Conservation (phyloP, 345 rosid species). For the Lepidium africanum region DNA sequence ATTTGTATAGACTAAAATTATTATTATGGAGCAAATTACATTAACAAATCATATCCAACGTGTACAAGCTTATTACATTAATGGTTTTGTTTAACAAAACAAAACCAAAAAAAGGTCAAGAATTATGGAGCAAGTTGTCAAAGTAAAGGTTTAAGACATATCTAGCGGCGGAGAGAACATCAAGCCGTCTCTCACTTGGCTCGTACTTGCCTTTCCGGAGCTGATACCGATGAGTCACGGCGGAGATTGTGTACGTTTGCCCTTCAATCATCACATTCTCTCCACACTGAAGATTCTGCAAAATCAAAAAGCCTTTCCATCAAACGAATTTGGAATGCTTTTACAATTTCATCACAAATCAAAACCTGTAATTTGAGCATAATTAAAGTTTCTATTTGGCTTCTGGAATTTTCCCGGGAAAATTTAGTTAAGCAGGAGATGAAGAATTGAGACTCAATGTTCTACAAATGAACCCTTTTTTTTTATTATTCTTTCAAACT, state of each 20-base stretch:
- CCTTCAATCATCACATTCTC: constrained; percentile 88
- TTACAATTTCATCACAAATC: no score
- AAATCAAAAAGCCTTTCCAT: background rate
- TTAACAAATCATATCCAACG: background rate
- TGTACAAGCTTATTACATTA: background rate
- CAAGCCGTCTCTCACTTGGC: constrained; percentile 82
- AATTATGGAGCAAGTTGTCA: constrained; percentile 61
- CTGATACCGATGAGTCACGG: constrained; percentile 83
- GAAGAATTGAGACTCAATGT: background rate
- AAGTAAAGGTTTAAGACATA: constrained; percentile 67
- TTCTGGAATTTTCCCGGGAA: no score
- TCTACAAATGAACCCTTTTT: background rate
- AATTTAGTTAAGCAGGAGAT: no score
- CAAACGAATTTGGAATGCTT: background rate
- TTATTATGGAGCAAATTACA: no score
- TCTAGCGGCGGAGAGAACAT: constrained; percentile 78
- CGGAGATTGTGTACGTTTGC: constrained; percentile 64
- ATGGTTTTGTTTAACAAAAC: background rate
- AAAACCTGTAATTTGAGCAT: no score
- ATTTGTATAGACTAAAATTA: no score
- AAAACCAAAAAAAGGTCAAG: constrained; percentile 31
- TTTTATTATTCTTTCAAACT: background rate
- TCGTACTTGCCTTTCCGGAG: constrained; percentile 88
- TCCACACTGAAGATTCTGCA: constrained; percentile 86
- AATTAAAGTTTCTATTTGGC: no score